Base-by-base conservation (phyloP, 805 yeast species). In the Metschnikowia cerradonensis region DNA sequence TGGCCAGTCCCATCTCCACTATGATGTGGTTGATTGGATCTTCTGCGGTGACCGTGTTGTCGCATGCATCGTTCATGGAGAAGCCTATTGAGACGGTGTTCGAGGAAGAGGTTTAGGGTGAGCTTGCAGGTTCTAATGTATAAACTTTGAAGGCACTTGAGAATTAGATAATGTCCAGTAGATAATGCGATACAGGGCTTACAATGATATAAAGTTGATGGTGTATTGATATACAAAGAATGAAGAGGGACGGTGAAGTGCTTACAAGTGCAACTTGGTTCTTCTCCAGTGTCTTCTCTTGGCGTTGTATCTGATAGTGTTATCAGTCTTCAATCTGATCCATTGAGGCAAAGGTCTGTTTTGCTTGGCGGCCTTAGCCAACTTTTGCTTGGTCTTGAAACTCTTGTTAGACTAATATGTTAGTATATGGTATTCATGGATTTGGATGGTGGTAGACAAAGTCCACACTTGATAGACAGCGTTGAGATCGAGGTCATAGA, bases 201-300 rank as follows among this genome's bases (percentile, higher is more conserved):
- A 42, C 43, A 33, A 33, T n/a, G 8, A n/a, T 30, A 7, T 35
- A 26, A 15, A 44, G 23, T 44, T 32, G 33, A 35, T 34, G 50
- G 51, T 56, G 58, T 56, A 57, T 57, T 57, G 53, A 57, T 57
- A 57, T 56, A 57, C 60, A 54, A 41, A 49, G 48, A 41, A 50
- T 35, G 44, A 41, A 41, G 51, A 40, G 36, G 30, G 23, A 23
- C 40, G 15, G 50, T 42, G 40, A 26, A 41, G 41, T 45, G 55
- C 68, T 88, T 91, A 92, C 84, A 92, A 78, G 85, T 84, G 83
- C 81, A 92, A 84, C 96, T 92, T 92, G 73, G 97, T 92, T 88
- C 98, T 89, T 88, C 97, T 92, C 99, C 99, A 92, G 94, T 94
- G 96, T 86, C 98, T 88, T 89, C 98, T 90, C 90, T 94, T 94